A percentile compares a stretch with the other conserved stretches of the same genome.
Conservation (phyloP, 1,284 basidiomycete genomes). For the Fomitopsis palustris region DNA sequence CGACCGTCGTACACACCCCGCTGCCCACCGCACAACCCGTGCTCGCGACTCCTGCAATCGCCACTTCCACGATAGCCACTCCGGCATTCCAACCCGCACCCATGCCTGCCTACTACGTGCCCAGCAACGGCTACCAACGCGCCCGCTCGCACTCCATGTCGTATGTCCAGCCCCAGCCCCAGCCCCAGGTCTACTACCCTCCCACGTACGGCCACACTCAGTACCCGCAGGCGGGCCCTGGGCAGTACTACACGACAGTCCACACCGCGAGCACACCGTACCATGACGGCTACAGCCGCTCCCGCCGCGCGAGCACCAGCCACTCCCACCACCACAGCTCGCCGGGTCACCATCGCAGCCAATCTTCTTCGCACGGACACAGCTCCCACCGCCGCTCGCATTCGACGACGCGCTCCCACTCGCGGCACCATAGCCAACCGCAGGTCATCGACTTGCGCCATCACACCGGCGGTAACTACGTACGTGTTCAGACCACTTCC, state of each 20-base stretch:
- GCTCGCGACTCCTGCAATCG: too few relatives aligned
- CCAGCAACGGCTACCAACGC: constrained; percentile 3
- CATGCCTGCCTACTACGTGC: constrained; percentile 9
- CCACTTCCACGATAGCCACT: neutral
- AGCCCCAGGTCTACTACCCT: constrained; percentile 7
- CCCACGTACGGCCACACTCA: neutral
- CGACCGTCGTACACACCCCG: neutral
- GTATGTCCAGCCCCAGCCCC: neutral
- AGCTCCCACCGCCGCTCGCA: constrained; percentile 18
- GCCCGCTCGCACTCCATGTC: constrained; percentile 10
- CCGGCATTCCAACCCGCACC: neutral
- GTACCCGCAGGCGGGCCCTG: neutral
- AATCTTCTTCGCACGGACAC: constrained; percentile 7
- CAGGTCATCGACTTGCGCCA: constrained; percentile 5
- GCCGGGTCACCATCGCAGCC: constrained; percentile 10
- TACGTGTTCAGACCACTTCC: neutral
- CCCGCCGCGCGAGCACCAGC: constrained; percentile 18
- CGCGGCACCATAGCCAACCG: constrained; percentile 5
- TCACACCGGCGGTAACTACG: neutral
- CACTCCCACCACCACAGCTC: constrained; percentile 14
- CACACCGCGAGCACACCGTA: constrained; percentile 12
- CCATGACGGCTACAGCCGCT: constrained; percentile 13
- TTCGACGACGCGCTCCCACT: constrained; percentile 15
- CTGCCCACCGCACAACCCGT: neutral
- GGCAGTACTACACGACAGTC: constrained; percentile 8